phyloP scores from a whole-genome alignment of 345 rosid genomes.

The Syzygium aqueum region DNA sequence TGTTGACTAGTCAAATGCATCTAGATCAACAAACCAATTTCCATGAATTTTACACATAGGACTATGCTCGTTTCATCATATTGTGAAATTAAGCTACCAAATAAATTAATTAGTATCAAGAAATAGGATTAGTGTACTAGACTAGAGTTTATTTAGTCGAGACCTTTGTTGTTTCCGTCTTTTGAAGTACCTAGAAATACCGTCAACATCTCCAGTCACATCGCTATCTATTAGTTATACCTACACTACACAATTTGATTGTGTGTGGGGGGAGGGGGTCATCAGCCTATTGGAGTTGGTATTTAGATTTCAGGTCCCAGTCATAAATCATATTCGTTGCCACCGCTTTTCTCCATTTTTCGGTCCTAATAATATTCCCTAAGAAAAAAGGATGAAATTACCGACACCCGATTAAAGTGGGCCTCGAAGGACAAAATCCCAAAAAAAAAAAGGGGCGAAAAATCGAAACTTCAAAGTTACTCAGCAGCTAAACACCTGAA shows the following conservation, averaged over 20 bases:
- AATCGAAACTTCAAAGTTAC: neutral
- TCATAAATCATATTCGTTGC: neutral
- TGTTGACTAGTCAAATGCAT: neutral
- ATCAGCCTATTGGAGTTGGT: too few species aligned
- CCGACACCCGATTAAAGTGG: too few species aligned
- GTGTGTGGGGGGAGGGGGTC: too few species aligned
- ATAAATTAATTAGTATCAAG: neutral
- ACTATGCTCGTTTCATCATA: neutral
- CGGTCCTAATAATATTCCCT: fast-evolving
- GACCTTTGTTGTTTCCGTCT: too few species aligned
- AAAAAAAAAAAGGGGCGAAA: neutral
- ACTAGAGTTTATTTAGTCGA: too few species aligned
- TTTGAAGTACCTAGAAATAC: too few species aligned
- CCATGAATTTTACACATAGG: neutral
- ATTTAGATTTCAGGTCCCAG: too few species aligned
- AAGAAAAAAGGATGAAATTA: neutral
- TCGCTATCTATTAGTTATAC: too few species aligned
- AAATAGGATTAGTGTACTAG: neutral
- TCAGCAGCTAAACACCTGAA: neutral
- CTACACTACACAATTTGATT: too few species aligned
- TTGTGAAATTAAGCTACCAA: neutral
- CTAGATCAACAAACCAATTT: neutral
- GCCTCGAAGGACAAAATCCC: fast-evolving
- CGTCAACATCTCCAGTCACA: too few species aligned
- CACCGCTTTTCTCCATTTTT: neutral